Conservation (phyloP, 116 monocot genomes). For the Cymodocea nodosa region DNA sequence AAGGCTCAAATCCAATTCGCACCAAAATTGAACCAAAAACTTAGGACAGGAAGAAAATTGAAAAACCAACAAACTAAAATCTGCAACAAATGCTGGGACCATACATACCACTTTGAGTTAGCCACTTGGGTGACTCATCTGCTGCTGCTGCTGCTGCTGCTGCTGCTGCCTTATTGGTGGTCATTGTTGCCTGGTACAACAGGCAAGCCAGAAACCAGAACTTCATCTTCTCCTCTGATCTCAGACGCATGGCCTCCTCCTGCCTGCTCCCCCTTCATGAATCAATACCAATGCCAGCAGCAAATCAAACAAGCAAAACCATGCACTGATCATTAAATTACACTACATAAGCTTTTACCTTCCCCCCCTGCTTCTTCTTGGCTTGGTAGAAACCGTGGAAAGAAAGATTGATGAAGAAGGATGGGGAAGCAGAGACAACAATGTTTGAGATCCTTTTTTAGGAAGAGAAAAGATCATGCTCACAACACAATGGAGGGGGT, state of each 20-base stretch:
- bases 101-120: constrained; percentile 4
- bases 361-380: too few relatives aligned
- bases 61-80: not conserved
- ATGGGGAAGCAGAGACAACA: too few relatives aligned
- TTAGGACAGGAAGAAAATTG: too few relatives aligned
- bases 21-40: too few relatives aligned
- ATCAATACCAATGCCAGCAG: not conserved
- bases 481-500: too few relatives aligned
- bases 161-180: not conserved
- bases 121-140: not conserved
- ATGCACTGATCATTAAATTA: too few relatives aligned
- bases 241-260: not conserved
- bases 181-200: not conserved
- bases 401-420: too few relatives aligned
- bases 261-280: not conserved
- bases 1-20: too few relatives aligned
- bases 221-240: not conserved
- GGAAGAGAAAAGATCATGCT: too few relatives aligned
- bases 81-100: not conserved
- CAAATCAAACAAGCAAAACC: not conserved
- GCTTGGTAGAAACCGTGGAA: too few relatives aligned
- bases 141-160: not conserved
- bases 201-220: constrained; percentile 1
- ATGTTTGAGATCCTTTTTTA: too few relatives aligned
- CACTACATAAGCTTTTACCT: too few relatives aligned